A percentile compares a stretch with the other conserved stretches of the same genome.
Conservation (phyloP, 2,329 filamentous ascomycete species). For the Alternaria sp. region DNA sequence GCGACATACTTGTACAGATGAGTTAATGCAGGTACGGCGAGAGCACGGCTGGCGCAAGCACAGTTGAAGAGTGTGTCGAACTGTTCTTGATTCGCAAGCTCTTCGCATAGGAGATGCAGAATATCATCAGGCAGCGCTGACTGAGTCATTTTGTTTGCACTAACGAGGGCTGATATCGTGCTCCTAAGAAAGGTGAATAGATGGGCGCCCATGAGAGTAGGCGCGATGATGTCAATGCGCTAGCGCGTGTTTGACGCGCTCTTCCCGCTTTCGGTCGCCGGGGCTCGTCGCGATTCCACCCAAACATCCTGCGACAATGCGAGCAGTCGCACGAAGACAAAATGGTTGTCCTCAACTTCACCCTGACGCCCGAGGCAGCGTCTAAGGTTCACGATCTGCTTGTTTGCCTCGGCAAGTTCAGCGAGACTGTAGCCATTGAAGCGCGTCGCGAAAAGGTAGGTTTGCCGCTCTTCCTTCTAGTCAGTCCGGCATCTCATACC, state of each 20-base stretch:
- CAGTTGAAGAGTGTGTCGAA: constrained; percentile 67
- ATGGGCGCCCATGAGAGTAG: constrained; percentile 2
- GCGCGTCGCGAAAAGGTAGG: constrained; percentile 70
- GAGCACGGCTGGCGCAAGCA: constrained; percentile 60
- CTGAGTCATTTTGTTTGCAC: constrained; percentile 28
- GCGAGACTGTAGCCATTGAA: constrained; percentile 78
- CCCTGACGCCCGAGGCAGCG: constrained; percentile 75
- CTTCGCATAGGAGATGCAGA: constrained; percentile 65
- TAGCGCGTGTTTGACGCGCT: constrained; percentile 30
- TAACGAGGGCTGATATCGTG: background rate
- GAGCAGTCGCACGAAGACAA: constrained; percentile 11
- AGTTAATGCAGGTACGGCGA: constrained; percentile 66
- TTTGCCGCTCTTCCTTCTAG: constrained; percentile 17
- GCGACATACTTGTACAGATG: constrained; percentile 66
- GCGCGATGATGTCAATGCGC: constrained; percentile 20
- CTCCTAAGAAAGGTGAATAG: background rate
- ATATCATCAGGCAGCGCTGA: constrained; percentile 62
- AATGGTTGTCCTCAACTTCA: constrained; percentile 68
- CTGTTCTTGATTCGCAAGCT: constrained; percentile 62
- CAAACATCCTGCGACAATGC: constrained; percentile 14
- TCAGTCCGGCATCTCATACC: constrained; percentile 24
- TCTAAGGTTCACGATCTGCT: constrained; percentile 74
- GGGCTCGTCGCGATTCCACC: background rate
- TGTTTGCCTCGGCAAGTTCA: constrained; percentile 78
- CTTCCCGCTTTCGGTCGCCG: constrained; percentile 20